phyloP scores from a whole-genome alignment of 345 rosid species.

The Pistacia atlantica region DNA sequence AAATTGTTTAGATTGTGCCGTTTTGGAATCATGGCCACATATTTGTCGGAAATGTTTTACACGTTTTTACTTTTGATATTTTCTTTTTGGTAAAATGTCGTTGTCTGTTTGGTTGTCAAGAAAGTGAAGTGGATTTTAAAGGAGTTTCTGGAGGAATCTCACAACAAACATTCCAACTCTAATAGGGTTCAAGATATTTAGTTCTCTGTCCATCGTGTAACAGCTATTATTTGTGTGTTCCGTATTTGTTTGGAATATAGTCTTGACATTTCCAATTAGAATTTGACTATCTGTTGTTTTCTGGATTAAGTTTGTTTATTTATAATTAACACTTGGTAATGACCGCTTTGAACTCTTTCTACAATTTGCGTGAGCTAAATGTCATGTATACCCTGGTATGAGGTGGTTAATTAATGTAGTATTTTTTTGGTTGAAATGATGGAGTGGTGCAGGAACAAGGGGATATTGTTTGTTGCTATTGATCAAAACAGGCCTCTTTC shows the following conservation, averaged over 20 bases:
- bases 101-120: slow-evolving; percentile 18
- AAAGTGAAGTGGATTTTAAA: slow-evolving; percentile 9
- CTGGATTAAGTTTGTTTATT: background rate
- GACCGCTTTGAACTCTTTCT: background rate
- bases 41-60: slow-evolving; percentile 3
- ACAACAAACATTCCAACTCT: background rate
- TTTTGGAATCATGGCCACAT: slow-evolving; percentile 2
- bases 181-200: background rate
- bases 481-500: slow-evolving; percentile 69
- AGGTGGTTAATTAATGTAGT: background rate
- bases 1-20: background rate
- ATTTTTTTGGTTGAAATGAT: background rate
- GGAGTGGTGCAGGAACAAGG: slow-evolving; percentile 40
- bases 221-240: background rate
- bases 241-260: slow-evolving; percentile 1
- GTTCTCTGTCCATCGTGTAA: background rate
- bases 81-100: slow-evolving; percentile 11
- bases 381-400: background rate
- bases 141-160: background rate
- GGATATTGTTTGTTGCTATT: slow-evolving; percentile 72
- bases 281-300: background rate
- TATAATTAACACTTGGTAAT: no score
- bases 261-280: background rate
- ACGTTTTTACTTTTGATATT: slow-evolving; percentile 11
- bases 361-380: background rate